phyloP scores from a whole-genome alignment of 2,329 filamentous ascomycete genomes.

The Westerdykella sp. region DNA sequence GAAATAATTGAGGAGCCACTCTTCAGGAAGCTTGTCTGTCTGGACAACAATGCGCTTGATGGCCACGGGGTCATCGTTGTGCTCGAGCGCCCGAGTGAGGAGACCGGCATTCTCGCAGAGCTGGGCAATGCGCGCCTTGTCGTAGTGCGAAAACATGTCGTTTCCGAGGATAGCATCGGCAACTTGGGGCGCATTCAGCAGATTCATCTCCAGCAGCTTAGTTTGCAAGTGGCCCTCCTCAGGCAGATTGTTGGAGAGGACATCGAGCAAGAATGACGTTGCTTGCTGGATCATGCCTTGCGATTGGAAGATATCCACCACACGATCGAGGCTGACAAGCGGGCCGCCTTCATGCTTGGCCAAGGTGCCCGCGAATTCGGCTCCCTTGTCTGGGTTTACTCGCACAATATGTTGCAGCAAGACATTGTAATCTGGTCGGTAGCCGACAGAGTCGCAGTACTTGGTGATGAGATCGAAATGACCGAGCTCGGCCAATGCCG shows the following conservation, averaged over 20 bases:
- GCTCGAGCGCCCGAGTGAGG: conserved; percentile 66
- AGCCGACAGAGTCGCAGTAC: conserved; percentile 77
- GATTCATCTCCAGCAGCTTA: conserved; percentile 93
- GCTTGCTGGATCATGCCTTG: conserved; percentile 97
- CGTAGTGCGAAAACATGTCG: conserved; percentile 97
- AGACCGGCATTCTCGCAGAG: conserved; percentile 92
- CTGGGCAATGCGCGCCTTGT: conserved; percentile 79
- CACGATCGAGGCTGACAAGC: conserved; percentile 85
- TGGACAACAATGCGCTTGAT: conserved; percentile 88
- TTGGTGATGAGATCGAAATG: conserved; percentile 96
- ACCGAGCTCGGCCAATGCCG: conserved; percentile 88
- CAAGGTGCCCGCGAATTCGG: conserved; percentile 88
- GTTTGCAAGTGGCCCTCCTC: conserved; percentile 94
- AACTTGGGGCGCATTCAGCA: conserved; percentile 92
- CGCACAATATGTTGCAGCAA: conserved; percentile 89
- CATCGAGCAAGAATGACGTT: conserved; percentile 95
- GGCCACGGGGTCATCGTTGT: conserved; percentile 82
- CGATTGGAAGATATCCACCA: conserved; percentile 96
- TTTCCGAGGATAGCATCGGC: conserved; percentile 97
- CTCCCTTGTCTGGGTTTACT: conserved; percentile 85
- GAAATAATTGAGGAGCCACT: conserved; percentile 91
- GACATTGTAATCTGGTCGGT: conserved; percentile 91
- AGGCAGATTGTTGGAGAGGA: conserved; percentile 86
- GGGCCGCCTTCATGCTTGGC: conserved; percentile 84
- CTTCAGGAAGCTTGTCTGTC: conserved; percentile 78